phyloP scores from a whole-genome alignment of 129 eudicot species.

The Cynara cardunculus region DNA sequence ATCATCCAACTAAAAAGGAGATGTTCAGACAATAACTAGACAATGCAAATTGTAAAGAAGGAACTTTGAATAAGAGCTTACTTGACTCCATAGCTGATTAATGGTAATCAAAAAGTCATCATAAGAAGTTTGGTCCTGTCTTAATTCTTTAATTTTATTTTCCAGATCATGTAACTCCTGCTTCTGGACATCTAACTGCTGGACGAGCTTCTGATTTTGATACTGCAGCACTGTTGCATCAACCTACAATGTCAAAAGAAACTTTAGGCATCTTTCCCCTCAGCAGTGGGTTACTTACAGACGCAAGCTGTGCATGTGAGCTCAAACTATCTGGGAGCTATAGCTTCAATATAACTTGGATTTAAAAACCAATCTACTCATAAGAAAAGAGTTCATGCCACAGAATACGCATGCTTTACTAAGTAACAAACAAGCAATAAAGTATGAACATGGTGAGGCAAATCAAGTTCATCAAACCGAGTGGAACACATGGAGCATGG shows the following conservation, averaged over 20 bases:
- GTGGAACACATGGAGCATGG: background rate
- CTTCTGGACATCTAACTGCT: conserved; percentile 85
- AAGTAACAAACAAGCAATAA: background rate
- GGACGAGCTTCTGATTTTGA: conserved; percentile 93
- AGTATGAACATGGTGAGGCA: background rate
- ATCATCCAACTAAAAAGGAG: conserved; percentile 61
- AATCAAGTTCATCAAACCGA: too few species aligned
- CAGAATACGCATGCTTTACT: background rate
- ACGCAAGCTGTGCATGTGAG: background rate
- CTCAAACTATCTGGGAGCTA: background rate
- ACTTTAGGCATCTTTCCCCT: background rate
- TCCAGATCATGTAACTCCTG: conserved; percentile 84
- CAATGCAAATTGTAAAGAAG: conserved; percentile 11
- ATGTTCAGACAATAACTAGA: background rate
- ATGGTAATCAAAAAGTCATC: conserved; percentile 60
- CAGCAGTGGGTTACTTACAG: background rate
- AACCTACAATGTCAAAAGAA: conserved; percentile 50
- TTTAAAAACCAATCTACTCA: background rate
- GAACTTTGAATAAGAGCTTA: conserved; percentile 17
- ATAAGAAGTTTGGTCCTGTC: conserved; percentile 72
- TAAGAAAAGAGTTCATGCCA: background rate
- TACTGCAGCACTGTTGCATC: conserved; percentile 91
- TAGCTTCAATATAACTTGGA: background rate
- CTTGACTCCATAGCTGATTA: conserved; percentile 87
- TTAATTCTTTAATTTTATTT: conserved; percentile 63